A percentile compares a stretch with the other conserved stretches of the same genome.
phyloP scores from a whole-genome alignment of 2,329 filamentous ascomycete species.

The Exserohilum turcica region DNA sequence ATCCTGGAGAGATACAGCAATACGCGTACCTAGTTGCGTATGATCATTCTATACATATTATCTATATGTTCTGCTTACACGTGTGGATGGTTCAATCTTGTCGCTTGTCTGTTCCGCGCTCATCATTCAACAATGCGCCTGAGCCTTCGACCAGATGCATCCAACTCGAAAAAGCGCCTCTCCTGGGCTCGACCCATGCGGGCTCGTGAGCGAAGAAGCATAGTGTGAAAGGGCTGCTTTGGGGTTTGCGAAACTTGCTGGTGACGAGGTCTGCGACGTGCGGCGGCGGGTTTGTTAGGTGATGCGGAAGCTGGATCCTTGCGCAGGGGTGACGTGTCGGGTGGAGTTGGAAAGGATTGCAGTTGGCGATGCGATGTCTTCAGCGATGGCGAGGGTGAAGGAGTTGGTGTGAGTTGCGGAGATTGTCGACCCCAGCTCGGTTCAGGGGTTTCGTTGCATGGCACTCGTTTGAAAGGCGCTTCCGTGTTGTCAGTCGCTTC shows the following conservation, averaged over 20 bases:
- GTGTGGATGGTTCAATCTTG: neutral
- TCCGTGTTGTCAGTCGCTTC: conserved; percentile 3
- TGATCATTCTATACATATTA: neutral
- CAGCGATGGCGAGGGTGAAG: conserved; percentile 1
- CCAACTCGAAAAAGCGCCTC: conserved; percentile 8
- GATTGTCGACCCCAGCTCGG: conserved; percentile 11
- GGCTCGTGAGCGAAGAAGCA: conserved; percentile 7
- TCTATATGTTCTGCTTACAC: neutral
- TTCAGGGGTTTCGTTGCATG: conserved; percentile 4
- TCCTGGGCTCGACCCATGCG: conserved; percentile 3
- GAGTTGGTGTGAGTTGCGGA: conserved; percentile 9
- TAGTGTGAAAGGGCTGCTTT: neutral
- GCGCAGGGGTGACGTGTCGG: neutral
- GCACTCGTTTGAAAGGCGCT: conserved; percentile 2
- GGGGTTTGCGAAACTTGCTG: neutral
- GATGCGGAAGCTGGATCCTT: neutral
- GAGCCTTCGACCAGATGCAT: conserved; percentile 8
- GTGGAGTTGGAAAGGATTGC: neutral
- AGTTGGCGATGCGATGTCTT: neutral
- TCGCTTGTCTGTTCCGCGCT: conserved; percentile 2
- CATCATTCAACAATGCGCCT: conserved; percentile 19
- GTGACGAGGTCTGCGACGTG: neutral
- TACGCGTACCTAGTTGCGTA: neutral
- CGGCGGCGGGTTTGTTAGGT: neutral
- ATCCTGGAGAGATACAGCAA: neutral